phyloP scores from a whole-genome alignment of 768 basidiomycete species.

The Suillus tomentosus region DNA sequence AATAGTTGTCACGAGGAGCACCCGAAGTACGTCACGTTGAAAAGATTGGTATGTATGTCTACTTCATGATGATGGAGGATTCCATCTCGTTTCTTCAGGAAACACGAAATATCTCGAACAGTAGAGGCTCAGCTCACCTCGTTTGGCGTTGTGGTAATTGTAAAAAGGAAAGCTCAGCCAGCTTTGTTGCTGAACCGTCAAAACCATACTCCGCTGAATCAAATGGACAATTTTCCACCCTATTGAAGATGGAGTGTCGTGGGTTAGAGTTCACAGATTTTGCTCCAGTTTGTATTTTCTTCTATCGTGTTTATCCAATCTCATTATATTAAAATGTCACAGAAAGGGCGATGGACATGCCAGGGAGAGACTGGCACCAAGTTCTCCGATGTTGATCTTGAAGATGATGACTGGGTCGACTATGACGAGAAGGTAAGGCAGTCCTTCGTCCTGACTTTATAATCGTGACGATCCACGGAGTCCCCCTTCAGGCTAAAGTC shows the following conservation, averaged over 20 bases:
- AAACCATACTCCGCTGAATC: constrained; percentile 57
- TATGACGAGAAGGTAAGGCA: constrained; percentile 84
- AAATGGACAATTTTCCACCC: constrained; percentile 57
- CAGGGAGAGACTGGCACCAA: constrained; percentile 57
- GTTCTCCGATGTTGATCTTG: constrained; percentile 71
- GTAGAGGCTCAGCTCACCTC: constrained; percentile 71
- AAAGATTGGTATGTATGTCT: constrained; percentile 54
- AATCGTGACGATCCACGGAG: background rate
- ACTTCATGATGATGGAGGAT: background rate
- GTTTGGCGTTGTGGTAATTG: constrained; percentile 81
- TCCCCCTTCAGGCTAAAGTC: constrained; percentile 45
- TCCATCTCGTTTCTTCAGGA: constrained; percentile 46
- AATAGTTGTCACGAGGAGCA: constrained; percentile 79
- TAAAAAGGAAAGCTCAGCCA: constrained; percentile 82
- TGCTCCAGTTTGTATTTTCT: constrained; percentile 58
- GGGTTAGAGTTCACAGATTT: constrained; percentile 84
- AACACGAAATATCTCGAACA: constrained; percentile 54
- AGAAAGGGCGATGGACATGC: constrained; percentile 79
- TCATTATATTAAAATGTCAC: constrained; percentile 8
- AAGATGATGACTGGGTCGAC: constrained; percentile 75
- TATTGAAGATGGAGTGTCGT: constrained; percentile 80
- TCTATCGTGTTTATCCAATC: background rate
- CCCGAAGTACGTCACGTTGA: constrained; percentile 69
- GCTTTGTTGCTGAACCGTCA: constrained; percentile 46
- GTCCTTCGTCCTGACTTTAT: background rate